phyloP scores from a whole-genome alignment of 108 stramenopile genomes.

The Cyclotella sp. region DNA sequence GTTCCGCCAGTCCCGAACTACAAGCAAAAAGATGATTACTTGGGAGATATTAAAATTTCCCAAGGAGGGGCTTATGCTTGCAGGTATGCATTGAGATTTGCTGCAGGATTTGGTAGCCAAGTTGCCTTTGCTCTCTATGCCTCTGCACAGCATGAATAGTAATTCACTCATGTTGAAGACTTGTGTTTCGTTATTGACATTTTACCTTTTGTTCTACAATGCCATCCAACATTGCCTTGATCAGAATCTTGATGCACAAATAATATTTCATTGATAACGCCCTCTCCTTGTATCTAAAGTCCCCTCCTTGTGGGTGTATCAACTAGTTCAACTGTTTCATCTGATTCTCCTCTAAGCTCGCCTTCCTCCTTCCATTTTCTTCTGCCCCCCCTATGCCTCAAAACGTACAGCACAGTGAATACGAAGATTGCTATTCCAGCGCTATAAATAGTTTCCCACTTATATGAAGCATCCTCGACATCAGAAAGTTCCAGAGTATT shows the following conservation, averaged over 20 bases:
- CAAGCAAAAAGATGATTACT: conserved; percentile 80
- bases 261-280: too few relatives aligned
- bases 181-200: neutral
- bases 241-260: neutral
- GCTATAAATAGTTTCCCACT: neutral
- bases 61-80: conserved; percentile 90
- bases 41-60: conserved; percentile 92
- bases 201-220: neutral
- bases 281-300: neutral
- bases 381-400: neutral
- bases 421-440: neutral
- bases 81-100: conserved; percentile 93
- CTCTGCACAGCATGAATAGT: conserved; percentile 19
- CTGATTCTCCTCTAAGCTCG: neutral
- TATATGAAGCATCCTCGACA: too few relatives aligned
- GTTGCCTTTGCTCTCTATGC: conserved; percentile 96
- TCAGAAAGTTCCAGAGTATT: too few relatives aligned
- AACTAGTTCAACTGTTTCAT: conserved; percentile 9
- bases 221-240: neutral
- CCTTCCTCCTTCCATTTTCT: neutral
- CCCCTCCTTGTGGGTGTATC: neutral
- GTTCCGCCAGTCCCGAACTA: conserved; percentile 95
- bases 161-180: neutral
- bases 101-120: conserved; percentile 97
- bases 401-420: neutral